Evolutionary conservation across 2,329 filamentous ascomycete species (phyloP).

Genomic region (Colletotrichum coccodes): DNA sequence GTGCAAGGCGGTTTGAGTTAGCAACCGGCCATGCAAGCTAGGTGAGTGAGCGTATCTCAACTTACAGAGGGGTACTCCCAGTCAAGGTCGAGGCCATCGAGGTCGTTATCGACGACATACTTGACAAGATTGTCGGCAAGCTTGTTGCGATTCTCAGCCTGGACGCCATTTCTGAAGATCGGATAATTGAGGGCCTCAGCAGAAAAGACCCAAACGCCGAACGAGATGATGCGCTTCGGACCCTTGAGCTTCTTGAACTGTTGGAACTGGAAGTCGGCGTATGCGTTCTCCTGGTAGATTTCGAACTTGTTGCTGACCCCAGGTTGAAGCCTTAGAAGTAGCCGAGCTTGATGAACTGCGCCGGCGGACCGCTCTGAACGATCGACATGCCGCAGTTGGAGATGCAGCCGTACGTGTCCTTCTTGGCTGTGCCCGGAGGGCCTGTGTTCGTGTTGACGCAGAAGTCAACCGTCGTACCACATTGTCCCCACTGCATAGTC

Average conservation of each 20-base stretch:
- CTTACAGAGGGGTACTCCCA: conserved; percentile 25
- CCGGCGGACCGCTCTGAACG: too few species aligned
- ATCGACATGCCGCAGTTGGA: too few species aligned
- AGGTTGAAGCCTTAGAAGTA: too few species aligned
- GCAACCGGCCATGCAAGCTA: too few species aligned
- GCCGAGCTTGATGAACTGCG: too few species aligned
- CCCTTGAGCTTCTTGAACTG: conserved; percentile 42
- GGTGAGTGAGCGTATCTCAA: neutral
- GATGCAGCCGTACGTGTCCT: too few species aligned
- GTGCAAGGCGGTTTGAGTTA: too few species aligned
- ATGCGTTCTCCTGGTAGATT: neutral
- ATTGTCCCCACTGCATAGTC: too few species aligned
- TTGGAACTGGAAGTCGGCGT: conserved; percentile 38
- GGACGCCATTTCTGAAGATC: conserved; percentile 48
- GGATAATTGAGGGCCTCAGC: conserved; percentile 47
- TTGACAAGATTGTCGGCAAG: conserved; percentile 36
- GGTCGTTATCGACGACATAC: conserved; percentile 9
- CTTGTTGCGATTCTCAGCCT: conserved; percentile 26
- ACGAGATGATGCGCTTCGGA: conserved; percentile 52
- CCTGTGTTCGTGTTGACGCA: too few species aligned
- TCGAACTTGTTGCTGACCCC: conserved; percentile 35
- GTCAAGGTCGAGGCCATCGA: conserved; percentile 43
- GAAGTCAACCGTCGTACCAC: too few species aligned
- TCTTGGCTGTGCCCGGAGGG: too few species aligned
- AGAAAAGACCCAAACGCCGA: conserved; percentile 54